Evolutionary conservation across 2,329 filamentous ascomycete genomes (phyloP).

Genomic region (Fusarium citri): DNA sequence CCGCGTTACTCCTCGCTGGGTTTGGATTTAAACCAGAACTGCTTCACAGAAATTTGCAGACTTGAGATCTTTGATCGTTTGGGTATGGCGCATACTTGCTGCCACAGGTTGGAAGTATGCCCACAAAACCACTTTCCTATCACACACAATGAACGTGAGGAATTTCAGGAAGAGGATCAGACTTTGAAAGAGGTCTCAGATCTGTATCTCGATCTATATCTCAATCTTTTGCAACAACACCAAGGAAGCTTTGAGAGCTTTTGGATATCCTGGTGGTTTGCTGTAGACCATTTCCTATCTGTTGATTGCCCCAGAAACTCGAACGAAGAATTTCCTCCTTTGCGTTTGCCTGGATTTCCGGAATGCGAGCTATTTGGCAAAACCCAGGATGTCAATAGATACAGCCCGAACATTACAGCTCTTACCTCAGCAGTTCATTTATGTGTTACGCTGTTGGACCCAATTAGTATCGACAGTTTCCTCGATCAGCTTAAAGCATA

Average conservation of each 20-base stretch:
- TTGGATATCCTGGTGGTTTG: neutral
- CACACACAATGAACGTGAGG: fast-evolving
- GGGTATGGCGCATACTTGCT: neutral
- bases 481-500: too few species aligned
- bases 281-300: neutral
- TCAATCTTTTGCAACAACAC: fast-evolving
- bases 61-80: neutral
- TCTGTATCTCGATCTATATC: neutral
- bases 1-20: neutral
- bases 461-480: too few species aligned
- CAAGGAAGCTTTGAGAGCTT: fast-evolving
- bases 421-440: too few species aligned
- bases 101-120: fast-evolving
- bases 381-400: fast-evolving
- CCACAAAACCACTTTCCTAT: fast-evolving
- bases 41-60: neutral
- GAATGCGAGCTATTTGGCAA: fast-evolving
- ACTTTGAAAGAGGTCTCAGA: fast-evolving
- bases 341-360: neutral
- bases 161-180: fast-evolving
- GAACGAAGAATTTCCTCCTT: neutral
- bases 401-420: fast-evolving
- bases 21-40: fast-evolving
- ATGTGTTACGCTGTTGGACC: too few species aligned
- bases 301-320: fast-evolving